These are phyloP conservation scores for Fraxinus sp. DNA, from an alignment of 305 asterid genomes.

Conservation along the genomic window DNA sequence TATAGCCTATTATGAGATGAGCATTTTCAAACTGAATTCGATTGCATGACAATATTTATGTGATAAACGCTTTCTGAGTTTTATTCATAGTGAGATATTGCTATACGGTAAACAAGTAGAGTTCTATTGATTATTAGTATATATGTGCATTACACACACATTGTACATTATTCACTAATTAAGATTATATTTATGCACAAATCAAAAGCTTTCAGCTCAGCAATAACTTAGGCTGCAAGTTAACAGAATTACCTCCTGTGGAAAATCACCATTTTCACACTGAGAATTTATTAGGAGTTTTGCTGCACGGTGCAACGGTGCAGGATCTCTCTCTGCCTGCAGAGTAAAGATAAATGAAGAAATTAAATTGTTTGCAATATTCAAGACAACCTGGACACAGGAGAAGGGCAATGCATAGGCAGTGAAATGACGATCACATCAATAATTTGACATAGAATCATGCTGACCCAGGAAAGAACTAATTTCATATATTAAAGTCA, in stretches of 20 bases:
- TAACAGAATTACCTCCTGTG: constrained; percentile 61
- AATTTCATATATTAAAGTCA: neutral
- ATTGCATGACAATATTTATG: neutral
- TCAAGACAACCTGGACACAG: neutral
- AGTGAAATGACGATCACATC: neutral
- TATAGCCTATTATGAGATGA: neutral
- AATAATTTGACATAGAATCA: neutral
- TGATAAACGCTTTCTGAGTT: neutral
- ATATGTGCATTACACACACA: neutral
- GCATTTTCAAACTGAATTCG: neutral
- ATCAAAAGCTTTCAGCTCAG: neutral
- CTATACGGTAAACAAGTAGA: neutral
- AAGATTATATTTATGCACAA: neutral
- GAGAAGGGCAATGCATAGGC: neutral
- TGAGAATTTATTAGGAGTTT: constrained; percentile 75
- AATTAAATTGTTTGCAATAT: neutral
- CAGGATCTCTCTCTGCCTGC: constrained; percentile 80
- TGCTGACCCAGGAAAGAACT: neutral
- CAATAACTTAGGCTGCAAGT: neutral
- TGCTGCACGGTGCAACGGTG: constrained; percentile 80
- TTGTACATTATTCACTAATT: neutral
- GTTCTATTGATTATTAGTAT: neutral
- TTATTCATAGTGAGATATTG: neutral
- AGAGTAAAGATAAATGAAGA: constrained; percentile 14
- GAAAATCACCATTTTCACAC: constrained; percentile 82